Base-by-base conservation (phyloP, 306 rosid genomes). In the Prunus kanzakura region DNA sequence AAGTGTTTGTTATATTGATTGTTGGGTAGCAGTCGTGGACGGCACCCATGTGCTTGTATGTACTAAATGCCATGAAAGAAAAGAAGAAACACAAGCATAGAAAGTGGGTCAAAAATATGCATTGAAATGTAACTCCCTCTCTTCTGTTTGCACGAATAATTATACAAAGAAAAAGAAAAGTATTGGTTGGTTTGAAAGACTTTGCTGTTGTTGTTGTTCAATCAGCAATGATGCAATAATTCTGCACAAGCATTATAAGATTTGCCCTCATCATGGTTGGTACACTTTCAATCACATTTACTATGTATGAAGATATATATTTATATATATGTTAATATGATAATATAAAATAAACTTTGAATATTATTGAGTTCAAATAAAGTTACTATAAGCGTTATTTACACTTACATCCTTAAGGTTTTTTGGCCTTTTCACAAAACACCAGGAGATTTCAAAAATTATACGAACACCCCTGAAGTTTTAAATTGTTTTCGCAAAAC, bases 1-100 rank as follows among this genome's bases (percentile, higher is more conserved):
- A 35, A n/a, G 32, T 14, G 65, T 23, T 72, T 71, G 75, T 70
- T 70, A 51, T 55, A 71, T 55, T 71, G 64, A 72, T 38, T 72
- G 76, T 72, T 72, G 76, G 65, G 52, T 35, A 38, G 65, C 76
- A 55, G 58, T 69, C 47, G 49, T 72, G 52, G 76, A 72, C 65
- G 76, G 76, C 65, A 55, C 19, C 76, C 76, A 71, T 71, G 76
- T 71, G 76, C 76, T 35, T 71, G 52, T 71, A 30, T 19, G 75
- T 55, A 55, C 76, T 35, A 71, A 22, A 71, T 55, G 65, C 65
- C 76, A 72, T 20, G 76, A 72, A 72, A 72, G 76, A 56, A 55
- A 35, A 51, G 25, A 69, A 69, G 58, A 69, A 69, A 69, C 74
- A 69, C 61, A 50, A 49, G 76, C 76, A 55, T 55, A 38, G 76